Evolutionary conservation across 768 basidiomycete species (phyloP).

Genomic region (Lactarius evosmus): DNA sequence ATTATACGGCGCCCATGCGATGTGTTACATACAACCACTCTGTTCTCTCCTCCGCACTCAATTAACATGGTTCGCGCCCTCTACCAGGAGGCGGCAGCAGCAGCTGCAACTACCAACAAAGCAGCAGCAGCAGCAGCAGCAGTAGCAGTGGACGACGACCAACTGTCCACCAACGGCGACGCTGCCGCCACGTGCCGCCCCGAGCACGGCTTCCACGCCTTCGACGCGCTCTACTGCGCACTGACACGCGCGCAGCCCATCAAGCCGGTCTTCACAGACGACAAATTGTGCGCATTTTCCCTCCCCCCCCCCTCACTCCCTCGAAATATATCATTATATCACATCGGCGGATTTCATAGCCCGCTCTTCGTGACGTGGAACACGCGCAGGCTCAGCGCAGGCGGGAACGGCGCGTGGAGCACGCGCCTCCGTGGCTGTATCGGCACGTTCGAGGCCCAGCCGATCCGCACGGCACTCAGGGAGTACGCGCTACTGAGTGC

Average conservation of each 20-base stretch:
- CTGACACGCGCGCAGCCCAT: slow-evolving; percentile 58
- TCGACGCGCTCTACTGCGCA: slow-evolving; percentile 77
- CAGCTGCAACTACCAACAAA: background rate
- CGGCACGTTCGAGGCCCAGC: slow-evolving; percentile 81
- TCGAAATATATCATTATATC: too few relatives aligned
- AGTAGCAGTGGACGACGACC: too few relatives aligned
- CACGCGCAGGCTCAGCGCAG: slow-evolving; percentile 58
- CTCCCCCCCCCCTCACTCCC: background rate
- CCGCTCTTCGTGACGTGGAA: slow-evolving; percentile 99
- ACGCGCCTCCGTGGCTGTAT: slow-evolving; percentile 86
- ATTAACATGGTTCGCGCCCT: slow-evolving; percentile 48
- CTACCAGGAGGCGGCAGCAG: background rate
- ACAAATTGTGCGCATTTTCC: slow-evolving; percentile 63
- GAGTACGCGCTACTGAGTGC: slow-evolving; percentile 94
- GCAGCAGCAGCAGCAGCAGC: too few relatives aligned
- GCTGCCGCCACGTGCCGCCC: slow-evolving; percentile 48
- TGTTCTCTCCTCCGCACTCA: too few relatives aligned
- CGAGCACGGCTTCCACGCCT: slow-evolving; percentile 79
- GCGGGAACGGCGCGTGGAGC: slow-evolving; percentile 22
- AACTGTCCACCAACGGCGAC: background rate
- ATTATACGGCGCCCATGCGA: too few relatives aligned
- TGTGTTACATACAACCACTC: too few relatives aligned
- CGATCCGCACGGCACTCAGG: slow-evolving; percentile 69
- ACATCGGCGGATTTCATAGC: too few relatives aligned
- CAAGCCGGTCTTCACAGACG: slow-evolving; percentile 60